Base-by-base conservation (phyloP, 345 rosid genomes). In the Heritiera littoralis region DNA sequence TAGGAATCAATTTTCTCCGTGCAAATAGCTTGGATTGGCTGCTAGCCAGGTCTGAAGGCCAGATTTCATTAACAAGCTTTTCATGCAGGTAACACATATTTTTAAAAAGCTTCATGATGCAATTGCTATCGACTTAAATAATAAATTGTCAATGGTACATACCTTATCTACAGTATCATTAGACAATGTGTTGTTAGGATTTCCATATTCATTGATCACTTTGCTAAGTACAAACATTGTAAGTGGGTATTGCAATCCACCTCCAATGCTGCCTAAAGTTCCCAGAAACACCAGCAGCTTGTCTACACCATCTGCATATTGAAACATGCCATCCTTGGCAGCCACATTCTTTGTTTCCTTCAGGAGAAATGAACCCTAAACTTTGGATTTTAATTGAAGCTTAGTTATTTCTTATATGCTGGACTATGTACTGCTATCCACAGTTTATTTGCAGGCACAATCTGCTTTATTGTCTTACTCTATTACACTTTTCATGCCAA, bases 201-300 rank as follows among this genome's bases (percentile, higher is more conserved):
- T 86, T 77, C 90, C 94, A 84, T 80, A 91, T 14, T 91, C 90
- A 80, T 89, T 88, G 80, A 91, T 91, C 18, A 89, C 92, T 54
- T 74, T 64, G 73, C 95, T 89, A 10, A 91, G 85, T 45, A 91
- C 85, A 81, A 81, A 85, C 90, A 87, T 87, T 3, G 81, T 76
- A 48, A 89, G 81, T 79, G 91, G 92, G 6, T 41, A 41, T 5
- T 87, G 93, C 88, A 88, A 13, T 54, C 95, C 95, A 83, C 89
- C 95, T 76, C 93, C 95, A 77, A 89, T 83, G 89, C 95, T 91
- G 28, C 93, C 93, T 64, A 89, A 77, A 66, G 86, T 81, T 66
- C 93, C 95, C 7, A 88, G 77, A 5, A 91, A 18, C 93, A 89
- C 89, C 86, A 89, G 72, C 70, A 86, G 9, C 86, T 86, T 91